Evolutionary conservation across 1,284 basidiomycete species (phyloP).

Genomic region (Cryptococcus sp.): DNA sequence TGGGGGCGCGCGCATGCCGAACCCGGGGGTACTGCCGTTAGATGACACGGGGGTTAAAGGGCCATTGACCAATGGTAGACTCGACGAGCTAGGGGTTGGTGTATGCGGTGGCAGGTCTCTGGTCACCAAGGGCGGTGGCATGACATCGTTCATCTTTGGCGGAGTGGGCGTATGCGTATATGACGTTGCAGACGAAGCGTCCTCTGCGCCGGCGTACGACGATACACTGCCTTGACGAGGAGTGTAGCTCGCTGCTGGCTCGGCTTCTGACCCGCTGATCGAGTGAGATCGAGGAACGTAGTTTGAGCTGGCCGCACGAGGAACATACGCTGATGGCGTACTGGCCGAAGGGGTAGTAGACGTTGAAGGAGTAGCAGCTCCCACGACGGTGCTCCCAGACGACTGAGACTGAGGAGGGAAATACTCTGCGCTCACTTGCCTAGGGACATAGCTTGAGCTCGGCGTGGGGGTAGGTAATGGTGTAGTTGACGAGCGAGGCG

Average conservation of each 20-base stretch:
- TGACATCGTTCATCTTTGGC: background rate
- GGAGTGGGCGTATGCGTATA: conserved; percentile 1
- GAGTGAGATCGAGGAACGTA: background rate
- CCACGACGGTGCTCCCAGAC: background rate
- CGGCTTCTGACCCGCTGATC: too few relatives aligned
- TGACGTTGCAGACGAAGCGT: background rate
- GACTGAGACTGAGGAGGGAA: background rate
- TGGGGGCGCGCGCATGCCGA: conserved; percentile 10
- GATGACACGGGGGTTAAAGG: too few relatives aligned
- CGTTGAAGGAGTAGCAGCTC: background rate
- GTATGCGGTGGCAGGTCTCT: conserved; percentile 20
- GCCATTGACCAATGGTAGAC: background rate
- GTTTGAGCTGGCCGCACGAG: background rate
- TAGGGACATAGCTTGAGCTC: conserved; percentile 18
- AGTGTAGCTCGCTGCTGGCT: background rate
- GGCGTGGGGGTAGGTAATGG: conserved; percentile 10
- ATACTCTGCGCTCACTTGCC: conserved; percentile 4
- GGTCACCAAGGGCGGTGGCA: conserved; percentile 15
- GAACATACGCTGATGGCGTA: background rate
- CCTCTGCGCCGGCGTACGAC: background rate
- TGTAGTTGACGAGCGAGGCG: background rate
- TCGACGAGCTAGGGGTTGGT: background rate
- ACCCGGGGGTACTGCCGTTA: too few relatives aligned
- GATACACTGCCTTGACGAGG: background rate
- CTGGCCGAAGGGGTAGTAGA: background rate